Percentiles rank a stretch among this genome's conserved stretches.
Conservation (phyloP, 2,329 filamentous ascomycete genomes). For the Ophiosphaerella korrae region DNA sequence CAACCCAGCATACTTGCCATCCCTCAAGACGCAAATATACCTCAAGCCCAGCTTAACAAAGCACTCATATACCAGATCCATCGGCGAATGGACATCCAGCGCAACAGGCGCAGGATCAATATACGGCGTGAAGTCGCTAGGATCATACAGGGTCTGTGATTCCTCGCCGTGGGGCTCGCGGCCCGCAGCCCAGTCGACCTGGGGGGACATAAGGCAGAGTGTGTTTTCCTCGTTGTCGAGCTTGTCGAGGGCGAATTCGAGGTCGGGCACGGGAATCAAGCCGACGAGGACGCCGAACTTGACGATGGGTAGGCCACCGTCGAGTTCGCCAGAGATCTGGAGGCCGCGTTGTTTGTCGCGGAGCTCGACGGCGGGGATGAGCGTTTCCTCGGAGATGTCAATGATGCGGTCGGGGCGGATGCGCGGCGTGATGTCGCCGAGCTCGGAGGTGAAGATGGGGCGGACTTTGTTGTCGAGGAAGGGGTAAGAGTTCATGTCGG, state of each 20-base stretch:
- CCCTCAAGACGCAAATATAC: constrained; percentile 85
- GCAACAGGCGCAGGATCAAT: constrained; percentile 92
- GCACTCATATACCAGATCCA: constrained; percentile 95
- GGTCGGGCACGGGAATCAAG: constrained; percentile 88
- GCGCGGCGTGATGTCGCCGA: constrained; percentile 83
- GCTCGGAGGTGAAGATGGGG: constrained; percentile 84
- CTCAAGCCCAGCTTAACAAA: constrained; percentile 92
- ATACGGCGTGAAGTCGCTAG: constrained; percentile 85
- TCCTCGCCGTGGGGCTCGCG: constrained; percentile 60
- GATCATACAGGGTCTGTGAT: constrained; percentile 56
- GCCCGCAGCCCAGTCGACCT: constrained; percentile 53
- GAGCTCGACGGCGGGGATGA: constrained; percentile 77
- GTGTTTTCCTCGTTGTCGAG: constrained; percentile 74
- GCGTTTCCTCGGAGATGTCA: constrained; percentile 81
- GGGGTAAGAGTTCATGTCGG: constrained; percentile 96
- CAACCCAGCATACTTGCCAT: constrained; percentile 87
- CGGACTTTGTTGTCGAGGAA: constrained; percentile 97
- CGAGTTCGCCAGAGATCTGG: constrained; percentile 84
- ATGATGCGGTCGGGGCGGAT: constrained; percentile 79
- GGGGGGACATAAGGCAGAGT: constrained; percentile 80
- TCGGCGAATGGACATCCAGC: constrained; percentile 84
- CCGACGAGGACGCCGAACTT: constrained; percentile 81
- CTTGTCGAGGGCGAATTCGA: constrained; percentile 89
- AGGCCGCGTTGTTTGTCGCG: constrained; percentile 81
- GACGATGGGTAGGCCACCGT: constrained; percentile 88